Percentiles rank a stretch among this genome's conserved stretches.
Evolutionary conservation across 2,329 filamentous ascomycete species (phyloP).

Genomic region (Dactylonectria estremocensis): DNA sequence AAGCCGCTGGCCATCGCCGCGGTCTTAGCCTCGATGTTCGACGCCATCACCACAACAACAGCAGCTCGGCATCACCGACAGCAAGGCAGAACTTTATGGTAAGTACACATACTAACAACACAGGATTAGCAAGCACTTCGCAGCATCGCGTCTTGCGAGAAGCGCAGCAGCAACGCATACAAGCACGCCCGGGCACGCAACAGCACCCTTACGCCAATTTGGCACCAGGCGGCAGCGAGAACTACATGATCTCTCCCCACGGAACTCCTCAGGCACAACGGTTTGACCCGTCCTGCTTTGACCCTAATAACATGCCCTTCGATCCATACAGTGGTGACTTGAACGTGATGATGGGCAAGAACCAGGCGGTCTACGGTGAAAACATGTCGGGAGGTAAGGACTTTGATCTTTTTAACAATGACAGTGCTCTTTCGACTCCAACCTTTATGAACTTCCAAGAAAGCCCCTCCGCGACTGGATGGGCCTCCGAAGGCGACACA

Average conservation of each 20-base stretch:
- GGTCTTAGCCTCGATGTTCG: slow-evolving; percentile 88
- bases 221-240: slow-evolving; percentile 62
- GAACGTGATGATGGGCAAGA: slow-evolving; percentile 64
- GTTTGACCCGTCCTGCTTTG: slow-evolving; percentile 65
- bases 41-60: slow-evolving; percentile 67
- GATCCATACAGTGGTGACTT: slow-evolving; percentile 62
- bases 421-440: slow-evolving; percentile 64
- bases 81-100: slow-evolving; percentile 58
- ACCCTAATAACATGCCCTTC: slow-evolving; percentile 62
- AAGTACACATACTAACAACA: slow-evolving; percentile 69
- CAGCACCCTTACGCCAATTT: slow-evolving; percentile 52
- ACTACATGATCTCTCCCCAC: slow-evolving; percentile 71
- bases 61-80: slow-evolving; percentile 42
- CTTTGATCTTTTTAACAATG: slow-evolving; percentile 65
- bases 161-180: slow-evolving; percentile 88
- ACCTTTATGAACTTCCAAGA: slow-evolving; percentile 67
- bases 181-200: slow-evolving; percentile 79
- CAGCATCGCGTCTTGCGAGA: slow-evolving; percentile 86
- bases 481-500: slow-evolving; percentile 67
- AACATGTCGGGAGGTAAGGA: slow-evolving; percentile 62
- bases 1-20: slow-evolving; percentile 76
- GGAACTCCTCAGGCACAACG: slow-evolving; percentile 68
- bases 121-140: slow-evolving; percentile 69
- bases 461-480: slow-evolving; percentile 62
- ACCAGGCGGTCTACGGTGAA: slow-evolving; percentile 59